These are phyloP conservation scores for Aspergillus bombycis DNA, from an alignment of 2,329 filamentous ascomycete species.

Conservation along the genomic window DNA sequence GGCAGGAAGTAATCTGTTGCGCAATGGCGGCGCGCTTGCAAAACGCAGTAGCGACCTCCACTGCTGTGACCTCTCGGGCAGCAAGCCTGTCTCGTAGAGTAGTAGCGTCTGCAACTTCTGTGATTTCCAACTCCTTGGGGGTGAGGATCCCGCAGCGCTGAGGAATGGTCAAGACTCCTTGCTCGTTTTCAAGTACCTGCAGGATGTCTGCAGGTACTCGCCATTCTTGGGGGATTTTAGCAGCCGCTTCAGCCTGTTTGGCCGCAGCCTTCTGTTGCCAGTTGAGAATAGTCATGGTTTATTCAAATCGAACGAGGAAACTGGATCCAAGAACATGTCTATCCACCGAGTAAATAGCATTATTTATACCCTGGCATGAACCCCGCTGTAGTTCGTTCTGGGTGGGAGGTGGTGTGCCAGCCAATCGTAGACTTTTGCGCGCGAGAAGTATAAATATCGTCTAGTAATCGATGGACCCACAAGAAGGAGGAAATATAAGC, in stretches of 20 bases:
- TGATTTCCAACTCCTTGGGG: background rate
- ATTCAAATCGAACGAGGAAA: background rate
- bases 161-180: background rate
- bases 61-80: conserved; percentile 9
- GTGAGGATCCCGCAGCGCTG: background rate
- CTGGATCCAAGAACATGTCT: background rate
- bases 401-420: too few species aligned
- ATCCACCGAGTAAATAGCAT: background rate
- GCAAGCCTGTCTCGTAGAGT: conserved; percentile 5
- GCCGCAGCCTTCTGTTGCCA: conserved; percentile 20
- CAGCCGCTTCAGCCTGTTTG: conserved; percentile 29
- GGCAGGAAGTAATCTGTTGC: conserved; percentile 34
- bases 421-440: too few species aligned
- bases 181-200: background rate
- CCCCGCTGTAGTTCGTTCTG: too few species aligned
- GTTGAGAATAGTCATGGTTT: conserved; percentile 9
- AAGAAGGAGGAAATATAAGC: too few species aligned
- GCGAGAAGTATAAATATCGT: too few species aligned
- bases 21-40: conserved; percentile 41
- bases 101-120: background rate
- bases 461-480: too few species aligned
- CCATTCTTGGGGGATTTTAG: conserved; percentile 37
- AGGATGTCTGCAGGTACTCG: conserved; percentile 16
- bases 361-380: background rate
- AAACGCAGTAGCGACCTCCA: conserved; percentile 33